Evolutionary conservation across 257 asterid species (phyloP).

Genomic region (Phtheirospermum japonicum): DNA sequence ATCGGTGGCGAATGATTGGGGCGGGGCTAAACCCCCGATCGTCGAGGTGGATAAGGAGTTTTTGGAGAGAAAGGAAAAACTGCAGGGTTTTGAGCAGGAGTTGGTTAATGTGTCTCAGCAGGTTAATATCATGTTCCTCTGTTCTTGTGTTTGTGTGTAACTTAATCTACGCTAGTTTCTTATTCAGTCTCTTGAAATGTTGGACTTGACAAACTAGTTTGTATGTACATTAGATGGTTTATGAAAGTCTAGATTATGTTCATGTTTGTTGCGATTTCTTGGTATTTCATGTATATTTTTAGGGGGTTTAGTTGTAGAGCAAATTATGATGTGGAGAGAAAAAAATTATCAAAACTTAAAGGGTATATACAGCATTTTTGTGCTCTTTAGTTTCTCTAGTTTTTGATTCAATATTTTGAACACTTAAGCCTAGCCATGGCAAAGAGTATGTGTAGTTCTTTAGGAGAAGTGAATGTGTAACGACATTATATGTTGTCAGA

Average conservation of each 20-base stretch:
- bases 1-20: conserved; percentile 89
- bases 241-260: conserved; percentile 20
- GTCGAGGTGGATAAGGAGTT: conserved; percentile 90
- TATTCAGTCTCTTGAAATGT: conserved; percentile 1
- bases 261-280: conserved; percentile 10
- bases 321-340: not conserved
- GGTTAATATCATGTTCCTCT: conserved; percentile 42
- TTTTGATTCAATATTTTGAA: not conserved
- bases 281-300: not conserved
- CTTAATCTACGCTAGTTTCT: not conserved
- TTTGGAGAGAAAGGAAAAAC: conserved; percentile 60
- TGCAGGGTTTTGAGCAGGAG: conserved; percentile 81
- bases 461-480: conserved; percentile 15
- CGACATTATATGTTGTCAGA: conserved; percentile 11
- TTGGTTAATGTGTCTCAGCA: conserved; percentile 88
- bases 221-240: not conserved
- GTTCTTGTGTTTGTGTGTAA: not conserved
- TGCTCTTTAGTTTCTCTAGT: not conserved
- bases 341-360: not conserved
- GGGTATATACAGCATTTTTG: not conserved
- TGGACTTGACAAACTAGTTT: conserved; percentile 8
- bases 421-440: not conserved
- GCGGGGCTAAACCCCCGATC: conserved; percentile 60
- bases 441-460: not conserved
- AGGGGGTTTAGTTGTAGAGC: not conserved